phyloP scores from a whole-genome alignment of 2,329 filamentous ascomycete species.

The Leptosphaerulina australis region DNA sequence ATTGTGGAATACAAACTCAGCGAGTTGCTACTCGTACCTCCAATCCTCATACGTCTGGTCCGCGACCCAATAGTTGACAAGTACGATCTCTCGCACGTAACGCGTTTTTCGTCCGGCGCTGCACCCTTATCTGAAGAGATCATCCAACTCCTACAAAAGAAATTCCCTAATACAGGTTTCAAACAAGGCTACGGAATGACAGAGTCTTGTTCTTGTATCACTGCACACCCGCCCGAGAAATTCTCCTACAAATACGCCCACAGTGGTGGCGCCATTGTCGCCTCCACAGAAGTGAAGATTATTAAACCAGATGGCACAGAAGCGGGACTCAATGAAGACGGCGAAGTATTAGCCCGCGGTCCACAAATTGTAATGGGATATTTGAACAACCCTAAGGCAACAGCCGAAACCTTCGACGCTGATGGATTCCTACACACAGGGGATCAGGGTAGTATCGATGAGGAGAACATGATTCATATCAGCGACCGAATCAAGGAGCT shows the following conservation, averaged over 20 bases:
- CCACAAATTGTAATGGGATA: slow-evolving; percentile 60
- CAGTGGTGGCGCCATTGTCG: slow-evolving; percentile 62
- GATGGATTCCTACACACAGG: slow-evolving; percentile 64
- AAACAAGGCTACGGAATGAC: slow-evolving; percentile 74
- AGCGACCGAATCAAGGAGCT: slow-evolving; percentile 70
- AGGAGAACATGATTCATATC: slow-evolving; percentile 63
- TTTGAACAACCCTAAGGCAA: slow-evolving; percentile 52
- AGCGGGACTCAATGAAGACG: slow-evolving; percentile 58
- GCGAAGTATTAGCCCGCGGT: slow-evolving; percentile 57
- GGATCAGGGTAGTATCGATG: slow-evolving; percentile 62
- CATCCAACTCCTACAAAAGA: slow-evolving; percentile 60
- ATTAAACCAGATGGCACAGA: slow-evolving; percentile 63
- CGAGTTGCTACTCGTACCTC: slow-evolving; percentile 60
- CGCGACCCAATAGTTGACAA: slow-evolving; percentile 60
- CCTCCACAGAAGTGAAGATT: slow-evolving; percentile 66
- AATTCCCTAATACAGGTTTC: slow-evolving; percentile 66
- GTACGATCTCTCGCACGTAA: slow-evolving; percentile 63
- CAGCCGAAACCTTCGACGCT: slow-evolving; percentile 53
- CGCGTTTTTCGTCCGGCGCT: slow-evolving; percentile 64
- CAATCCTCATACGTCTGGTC: slow-evolving; percentile 66
- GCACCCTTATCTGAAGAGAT: slow-evolving; percentile 66
- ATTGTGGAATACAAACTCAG: slow-evolving; percentile 57
- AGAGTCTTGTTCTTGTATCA: slow-evolving; percentile 68
- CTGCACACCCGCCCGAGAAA: slow-evolving; percentile 62
- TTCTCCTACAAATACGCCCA: slow-evolving; percentile 65